A percentile compares a stretch with the other conserved stretches of the same genome.
These are phyloP conservation scores for Nakazawaea wickerhamii DNA, from an alignment of 805 yeast species.

Conservation along the genomic window DNA sequence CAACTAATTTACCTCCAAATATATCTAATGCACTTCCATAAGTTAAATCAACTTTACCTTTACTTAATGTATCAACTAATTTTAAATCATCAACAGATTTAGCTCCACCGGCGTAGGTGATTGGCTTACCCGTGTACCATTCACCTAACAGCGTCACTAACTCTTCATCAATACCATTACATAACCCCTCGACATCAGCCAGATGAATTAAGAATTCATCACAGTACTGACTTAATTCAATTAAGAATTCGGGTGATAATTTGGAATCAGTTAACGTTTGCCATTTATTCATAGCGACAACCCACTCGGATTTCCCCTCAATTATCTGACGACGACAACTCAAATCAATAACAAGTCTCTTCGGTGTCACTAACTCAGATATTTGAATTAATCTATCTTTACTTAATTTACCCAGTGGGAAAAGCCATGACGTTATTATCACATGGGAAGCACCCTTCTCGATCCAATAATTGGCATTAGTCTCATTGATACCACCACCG, in stretches of 20 bases:
- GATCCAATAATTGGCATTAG: constrained; percentile 77
- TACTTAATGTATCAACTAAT: constrained; percentile 60
- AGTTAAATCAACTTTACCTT: constrained; percentile 85
- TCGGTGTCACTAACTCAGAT: constrained; percentile 53
- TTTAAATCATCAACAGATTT: constrained; percentile 62
- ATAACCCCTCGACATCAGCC: constrained; percentile 97
- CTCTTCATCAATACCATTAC: constrained; percentile 84
- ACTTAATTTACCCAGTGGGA: constrained; percentile 55
- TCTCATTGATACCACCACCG: constrained; percentile 85
- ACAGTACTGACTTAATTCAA: constrained; percentile 55
- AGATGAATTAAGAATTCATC: constrained; percentile 92
- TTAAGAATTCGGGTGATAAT: constrained; percentile 50
- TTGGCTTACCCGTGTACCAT: constrained; percentile 70
- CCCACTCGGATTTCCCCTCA: constrained; percentile 50
- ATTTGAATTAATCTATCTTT: constrained; percentile 47
- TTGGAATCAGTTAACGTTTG: constrained; percentile 73
- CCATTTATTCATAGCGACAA: constrained; percentile 98
- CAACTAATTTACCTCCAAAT: constrained; percentile 84
- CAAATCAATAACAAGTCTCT: constrained; percentile 75
- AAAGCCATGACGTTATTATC: constrained; percentile 88
- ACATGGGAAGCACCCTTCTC: constrained; percentile 77
- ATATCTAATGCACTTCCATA: constrained; percentile 91
- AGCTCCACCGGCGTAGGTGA: constrained; percentile 98
- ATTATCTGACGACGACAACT: constrained; percentile 59
- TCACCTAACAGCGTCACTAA: constrained; percentile 67